Percentiles rank a stretch among this genome's conserved stretches.
Conservation (phyloP, 352 stramenopile genomes). For the Thraustotheca clavata region DNA sequence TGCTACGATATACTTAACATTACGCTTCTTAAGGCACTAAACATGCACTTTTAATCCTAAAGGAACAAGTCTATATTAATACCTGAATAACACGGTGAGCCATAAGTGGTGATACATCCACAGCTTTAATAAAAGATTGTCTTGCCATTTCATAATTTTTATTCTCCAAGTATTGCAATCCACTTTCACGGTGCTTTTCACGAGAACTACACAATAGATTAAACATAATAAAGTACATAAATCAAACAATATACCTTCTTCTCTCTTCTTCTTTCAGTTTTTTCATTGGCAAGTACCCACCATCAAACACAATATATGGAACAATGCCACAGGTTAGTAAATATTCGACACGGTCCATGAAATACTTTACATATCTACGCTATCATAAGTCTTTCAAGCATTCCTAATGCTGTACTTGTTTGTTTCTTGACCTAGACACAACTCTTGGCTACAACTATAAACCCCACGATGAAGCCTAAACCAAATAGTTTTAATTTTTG, state of each 20-base stretch:
- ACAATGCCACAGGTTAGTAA: constrained; percentile 46
- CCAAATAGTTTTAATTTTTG: neutral
- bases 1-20: constrained; percentile 90
- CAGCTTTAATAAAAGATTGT: constrained; percentile 62
- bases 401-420: constrained; percentile 40
- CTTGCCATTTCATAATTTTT: constrained; percentile 49
- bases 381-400: neutral
- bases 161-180: constrained; percentile 45
- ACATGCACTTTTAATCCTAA: neutral
- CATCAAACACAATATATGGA: constrained; percentile 75
- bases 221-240: neutral
- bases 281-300: constrained; percentile 65
- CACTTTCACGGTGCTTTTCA: constrained; percentile 58
- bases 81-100: constrained; percentile 71
- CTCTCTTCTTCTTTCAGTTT: constrained; percentile 66
- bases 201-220: constrained; percentile 30
- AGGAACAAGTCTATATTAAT: neutral
- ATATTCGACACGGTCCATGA: constrained; percentile 48
- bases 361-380: constrained; percentile 66
- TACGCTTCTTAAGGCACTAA: constrained; percentile 43
- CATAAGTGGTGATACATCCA: constrained; percentile 73
- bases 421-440: constrained; percentile 53
- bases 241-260: constrained; percentile 33
- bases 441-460: constrained; percentile 62
- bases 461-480: constrained; percentile 71